Base-by-base conservation (phyloP, 108 stramenopile genomes). In the Pseudonitzschia multiseries region DNA sequence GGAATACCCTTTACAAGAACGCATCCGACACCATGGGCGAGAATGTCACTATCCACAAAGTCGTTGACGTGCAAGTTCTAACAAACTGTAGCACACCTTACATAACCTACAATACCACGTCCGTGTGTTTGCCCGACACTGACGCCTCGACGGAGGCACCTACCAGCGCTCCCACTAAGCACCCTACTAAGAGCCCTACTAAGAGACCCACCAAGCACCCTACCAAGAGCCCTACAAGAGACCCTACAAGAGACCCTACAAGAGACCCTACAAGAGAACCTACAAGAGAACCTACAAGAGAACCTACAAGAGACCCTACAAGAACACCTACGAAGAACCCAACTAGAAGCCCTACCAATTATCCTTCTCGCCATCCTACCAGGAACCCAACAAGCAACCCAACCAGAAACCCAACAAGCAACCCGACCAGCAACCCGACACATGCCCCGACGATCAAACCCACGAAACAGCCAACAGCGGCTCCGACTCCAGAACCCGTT, bases 1-100 rank as follows among this genome's bases (percentile, higher is more conserved):
- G 61, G 61, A 62, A 62, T n/a, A 17, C 29, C 10, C 36, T 62
- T 14, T 62, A 62, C 29, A 13, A 40, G n/a, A 33, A 62, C 4
- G 32, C 26, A 62, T 33, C 61, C 8, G 61, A 62, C 31, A 10
- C 32, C 32, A 18, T 62, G 14, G 61, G 61, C 13, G 29, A n/a
- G n/a, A 62, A 36, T n/a, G 32, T 62, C 0, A 62, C 61, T 14
- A 62, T 62, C 18, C 4, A 2, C 8, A 62, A 33, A 5, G 61
- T 40, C 61, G 40, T 33, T 8, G 61, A 31, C 5, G 61, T 62
- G 15, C 27, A n/a, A 28, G 61, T 33, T n/a, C 36, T 62, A 3
- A 14, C 27, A 31, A 29, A 62, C 29, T 62, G 61, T 14, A 31
- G 9, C 9, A n/a, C 32, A 33, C 8, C 33, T 2, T 9, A 33